A percentile compares a stretch with the other conserved stretches of the same genome.
phyloP scores from a whole-genome alignment of 306 rosid species.

The Acacia melanoxylon region DNA sequence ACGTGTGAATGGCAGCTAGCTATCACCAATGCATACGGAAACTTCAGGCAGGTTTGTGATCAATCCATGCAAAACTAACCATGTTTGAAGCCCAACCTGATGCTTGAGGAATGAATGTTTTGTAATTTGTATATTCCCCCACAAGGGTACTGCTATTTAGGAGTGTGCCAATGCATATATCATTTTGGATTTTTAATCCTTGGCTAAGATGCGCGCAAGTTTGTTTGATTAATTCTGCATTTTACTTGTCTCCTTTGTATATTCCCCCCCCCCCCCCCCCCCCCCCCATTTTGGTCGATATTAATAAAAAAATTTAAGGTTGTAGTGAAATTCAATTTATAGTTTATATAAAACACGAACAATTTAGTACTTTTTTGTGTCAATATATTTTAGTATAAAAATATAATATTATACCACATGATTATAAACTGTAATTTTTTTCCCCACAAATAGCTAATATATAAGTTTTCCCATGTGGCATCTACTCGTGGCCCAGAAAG shows the following conservation, averaged over 20 bases:
- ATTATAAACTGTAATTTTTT: too few species aligned
- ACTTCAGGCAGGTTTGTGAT: too few species aligned
- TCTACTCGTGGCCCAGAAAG: too few species aligned
- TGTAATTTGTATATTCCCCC: not conserved
- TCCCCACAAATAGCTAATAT: too few species aligned
- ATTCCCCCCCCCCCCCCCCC: not conserved
- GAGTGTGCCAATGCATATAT: not conserved
- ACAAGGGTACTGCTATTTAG: not conserved
- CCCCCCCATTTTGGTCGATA: not conserved
- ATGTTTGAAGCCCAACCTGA: not conserved
- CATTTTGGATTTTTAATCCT: not conserved
- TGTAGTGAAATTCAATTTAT: not conserved
- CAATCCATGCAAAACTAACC: not conserved
- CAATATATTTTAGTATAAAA: not conserved
- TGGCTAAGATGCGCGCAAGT: not conserved
- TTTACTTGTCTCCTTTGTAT: not conserved
- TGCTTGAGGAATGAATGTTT: slow-evolving; percentile 1
- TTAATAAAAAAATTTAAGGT: not conserved
- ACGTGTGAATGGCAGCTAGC: slow-evolving; percentile 8
- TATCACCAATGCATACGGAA: too few species aligned
- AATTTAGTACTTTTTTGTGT: not conserved
- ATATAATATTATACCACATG: too few species aligned
- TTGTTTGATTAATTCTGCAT: not conserved
- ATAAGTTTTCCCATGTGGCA: too few species aligned
- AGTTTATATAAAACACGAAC: not conserved